These are phyloP conservation scores for Sphaerulina vaccinii DNA, from an alignment of 2,329 filamentous ascomycete genomes.

Conservation along the genomic window DNA sequence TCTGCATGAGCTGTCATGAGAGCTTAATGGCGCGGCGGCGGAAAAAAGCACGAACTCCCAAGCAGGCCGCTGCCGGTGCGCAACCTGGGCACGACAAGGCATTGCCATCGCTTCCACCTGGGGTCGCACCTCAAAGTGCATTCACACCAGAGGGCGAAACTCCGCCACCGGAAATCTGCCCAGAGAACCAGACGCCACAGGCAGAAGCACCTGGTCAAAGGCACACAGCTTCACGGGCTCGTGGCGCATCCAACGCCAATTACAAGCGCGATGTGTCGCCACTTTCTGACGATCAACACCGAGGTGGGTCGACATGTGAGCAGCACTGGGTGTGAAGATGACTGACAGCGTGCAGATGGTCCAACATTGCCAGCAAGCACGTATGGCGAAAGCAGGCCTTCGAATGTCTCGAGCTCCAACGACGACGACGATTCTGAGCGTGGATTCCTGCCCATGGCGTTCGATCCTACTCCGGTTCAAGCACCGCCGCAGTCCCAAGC, in stretches of 20 bases:
- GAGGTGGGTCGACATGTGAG: slow-evolving; percentile 31
- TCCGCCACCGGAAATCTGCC: slow-evolving; percentile 58
- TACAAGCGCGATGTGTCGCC: slow-evolving; percentile 38
- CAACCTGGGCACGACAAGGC: slow-evolving; percentile 67
- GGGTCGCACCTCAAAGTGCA: slow-evolving; percentile 61
- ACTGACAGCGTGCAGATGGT: slow-evolving; percentile 48
- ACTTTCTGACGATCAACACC: slow-evolving; percentile 36
- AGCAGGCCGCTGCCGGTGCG: slow-evolving; percentile 55
- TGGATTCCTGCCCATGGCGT: slow-evolving; percentile 52
- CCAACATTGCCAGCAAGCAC: slow-evolving; percentile 71
- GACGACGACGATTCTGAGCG: slow-evolving; percentile 54
- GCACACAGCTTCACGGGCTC: slow-evolving; percentile 29
- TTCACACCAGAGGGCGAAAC: slow-evolving; percentile 59
- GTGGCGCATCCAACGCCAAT: slow-evolving; percentile 24
- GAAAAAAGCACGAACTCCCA: slow-evolving; percentile 69
- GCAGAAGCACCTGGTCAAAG: slow-evolving; percentile 52
- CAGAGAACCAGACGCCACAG: slow-evolving; percentile 67
- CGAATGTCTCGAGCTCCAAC: slow-evolving; percentile 61
- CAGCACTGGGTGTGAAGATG: background rate
- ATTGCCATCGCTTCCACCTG: slow-evolving; percentile 82
- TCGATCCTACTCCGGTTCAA: slow-evolving; percentile 48
- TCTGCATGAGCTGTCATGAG: slow-evolving; percentile 99
- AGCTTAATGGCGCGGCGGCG: slow-evolving; percentile 88
- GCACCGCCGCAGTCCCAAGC: slow-evolving; percentile 22
- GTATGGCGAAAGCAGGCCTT: slow-evolving; percentile 77